Evolutionary conservation across 306 rosid species (phyloP).

Genomic region (Psophocarpus tetragonolobus): DNA sequence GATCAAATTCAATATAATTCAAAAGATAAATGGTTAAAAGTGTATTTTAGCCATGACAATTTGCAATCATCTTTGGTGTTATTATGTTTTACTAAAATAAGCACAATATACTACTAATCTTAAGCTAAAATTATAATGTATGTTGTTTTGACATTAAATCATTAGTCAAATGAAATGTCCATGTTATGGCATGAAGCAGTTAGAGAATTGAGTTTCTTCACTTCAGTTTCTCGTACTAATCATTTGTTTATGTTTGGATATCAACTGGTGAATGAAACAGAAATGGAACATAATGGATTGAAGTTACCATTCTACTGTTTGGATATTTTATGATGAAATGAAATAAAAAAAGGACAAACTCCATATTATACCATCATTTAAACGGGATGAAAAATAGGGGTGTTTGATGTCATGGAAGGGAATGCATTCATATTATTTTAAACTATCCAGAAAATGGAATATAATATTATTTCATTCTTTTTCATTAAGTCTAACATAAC

Average conservation of each 20-base stretch:
- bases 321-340: not conserved
- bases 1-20: too few species aligned
- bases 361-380: not conserved
- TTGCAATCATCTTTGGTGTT: not conserved
- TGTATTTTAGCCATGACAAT: too few species aligned
- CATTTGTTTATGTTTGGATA: not conserved
- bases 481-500: not conserved
- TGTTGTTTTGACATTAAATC: not conserved
- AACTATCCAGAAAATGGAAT: not conserved
- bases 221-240: too few species aligned
- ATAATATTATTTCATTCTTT: not conserved
- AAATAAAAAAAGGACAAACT: not conserved
- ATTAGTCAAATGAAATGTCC: not conserved
- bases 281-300: not conserved
- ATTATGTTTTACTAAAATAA: slow-evolving; percentile 1
- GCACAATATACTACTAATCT: not conserved
- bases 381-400: not conserved
- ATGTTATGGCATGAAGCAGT: not conserved
- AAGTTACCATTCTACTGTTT: not conserved
- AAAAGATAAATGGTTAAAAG: too few species aligned
- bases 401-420: not conserved
- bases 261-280: not conserved
- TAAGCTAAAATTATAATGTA: not conserved
- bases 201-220: not conserved
- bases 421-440: not conserved